A percentile compares a stretch with the other conserved stretches of the same genome.
These are phyloP conservation scores for Ephemerocybe angulata DNA, from an alignment of 768 basidiomycete genomes.

Conservation along the genomic window DNA sequence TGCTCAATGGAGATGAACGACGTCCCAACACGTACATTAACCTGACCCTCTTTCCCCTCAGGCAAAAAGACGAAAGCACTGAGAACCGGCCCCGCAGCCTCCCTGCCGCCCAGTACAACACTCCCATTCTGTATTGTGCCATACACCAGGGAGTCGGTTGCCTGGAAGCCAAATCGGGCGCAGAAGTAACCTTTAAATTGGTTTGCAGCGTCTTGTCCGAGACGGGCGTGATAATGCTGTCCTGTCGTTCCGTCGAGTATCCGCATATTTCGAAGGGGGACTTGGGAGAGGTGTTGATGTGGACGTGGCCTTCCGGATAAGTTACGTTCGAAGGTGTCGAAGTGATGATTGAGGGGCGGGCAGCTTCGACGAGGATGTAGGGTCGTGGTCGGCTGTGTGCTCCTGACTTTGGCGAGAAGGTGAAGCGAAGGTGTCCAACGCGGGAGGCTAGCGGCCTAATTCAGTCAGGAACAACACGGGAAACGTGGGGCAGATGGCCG, in stretches of 20 bases:
- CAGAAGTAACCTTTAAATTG: slow-evolving; percentile 57
- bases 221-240: slow-evolving; percentile 53
- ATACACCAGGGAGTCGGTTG: slow-evolving; percentile 31
- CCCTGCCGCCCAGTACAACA: slow-evolving; percentile 22
- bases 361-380: slow-evolving; percentile 65
- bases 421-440: slow-evolving; percentile 41
- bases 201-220: slow-evolving; percentile 35
- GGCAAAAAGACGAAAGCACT: slow-evolving; percentile 52
- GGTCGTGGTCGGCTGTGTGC: slow-evolving; percentile 25
- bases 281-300: slow-evolving; percentile 22
- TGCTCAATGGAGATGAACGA: slow-evolving; percentile 75
- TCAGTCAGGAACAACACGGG: not conserved
- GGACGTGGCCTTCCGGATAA: slow-evolving; percentile 51
- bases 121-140: slow-evolving; percentile 51
- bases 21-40: slow-evolving; percentile 60
- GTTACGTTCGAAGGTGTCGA: slow-evolving; percentile 45
- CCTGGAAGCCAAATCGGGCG: slow-evolving; percentile 44
- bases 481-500: too few relatives aligned
- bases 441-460: slow-evolving; percentile 53
- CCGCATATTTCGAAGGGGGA: slow-evolving; percentile 31
- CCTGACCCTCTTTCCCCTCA: slow-evolving; percentile 9
- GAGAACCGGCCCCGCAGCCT: slow-evolving; percentile 41
- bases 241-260: slow-evolving; percentile 11
- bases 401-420: not conserved
- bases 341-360: slow-evolving; percentile 58